Evolutionary conservation across 306 rosid species (phyloP), one percentile per base, ranked within the genome.

Genomic region (Pachyrhizus erosus): DNA sequence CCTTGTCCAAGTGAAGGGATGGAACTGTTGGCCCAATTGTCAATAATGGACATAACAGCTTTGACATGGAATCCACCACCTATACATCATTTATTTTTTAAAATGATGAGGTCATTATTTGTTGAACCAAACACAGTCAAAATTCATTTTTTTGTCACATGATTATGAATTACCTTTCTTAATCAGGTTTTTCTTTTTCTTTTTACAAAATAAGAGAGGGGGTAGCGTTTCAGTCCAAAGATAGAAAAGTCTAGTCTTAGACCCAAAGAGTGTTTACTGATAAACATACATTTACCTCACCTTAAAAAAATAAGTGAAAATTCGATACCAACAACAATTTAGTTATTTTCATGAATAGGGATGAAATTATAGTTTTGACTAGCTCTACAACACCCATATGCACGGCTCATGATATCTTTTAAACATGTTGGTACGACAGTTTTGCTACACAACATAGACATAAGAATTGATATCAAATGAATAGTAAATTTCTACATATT

Each of bases 1-100:
- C 72, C 4, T 88, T 88, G 88, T 87, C 92, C 51, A 89, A 57
- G 87, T 89, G 70, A 12, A 66, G 7, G 7, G 86, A 87, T 70
- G 95, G 93, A 79, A 91, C 60, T 26, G 92, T 81, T 40, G 95
- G 93, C 15, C 95, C 97, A 48, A 92, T 84, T 17, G 93, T 86
- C 34, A 92, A 48, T 57, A 87, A 0, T 21, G 85, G 86, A 76
- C 78, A 86, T 60, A 84, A 9, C 84, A 84, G 11, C 84, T 91
- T 86, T 78, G 91, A 87, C 90, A 92, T 87, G 0, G 89, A 75
- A 74, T 89, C 89, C 39, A 66, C 91, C 31, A 37, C 91, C 97
- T 91, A 24, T 14, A 78, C 61, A 70, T 52, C 54, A 45, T 58
- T 46, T 5, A 70, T 39, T 58, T 2, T 34, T 55, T 11, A 33